phyloP scores from a whole-genome alignment of 805 yeast genomes.

The Tetrapisispora namnaoensis region DNA sequence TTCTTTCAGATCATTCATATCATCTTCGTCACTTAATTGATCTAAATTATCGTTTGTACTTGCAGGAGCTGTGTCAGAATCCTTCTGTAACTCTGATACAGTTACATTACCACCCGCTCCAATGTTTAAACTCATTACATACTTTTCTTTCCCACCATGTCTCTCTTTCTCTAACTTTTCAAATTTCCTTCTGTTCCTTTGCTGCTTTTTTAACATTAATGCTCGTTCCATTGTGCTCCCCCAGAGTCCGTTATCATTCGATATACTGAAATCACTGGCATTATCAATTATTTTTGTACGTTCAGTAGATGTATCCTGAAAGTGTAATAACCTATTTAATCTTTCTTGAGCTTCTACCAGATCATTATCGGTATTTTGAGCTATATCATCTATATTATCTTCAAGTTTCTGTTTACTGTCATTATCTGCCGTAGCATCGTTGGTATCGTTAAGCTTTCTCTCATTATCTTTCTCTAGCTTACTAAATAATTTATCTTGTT shows the following conservation, averaged over 20 bases:
- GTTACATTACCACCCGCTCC: slow-evolving; percentile 68
- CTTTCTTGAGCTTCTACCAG: slow-evolving; percentile 61
- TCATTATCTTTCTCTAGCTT: slow-evolving; percentile 43
- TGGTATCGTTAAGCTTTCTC: slow-evolving; percentile 23
- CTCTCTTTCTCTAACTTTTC: slow-evolving; percentile 50
- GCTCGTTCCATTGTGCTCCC: slow-evolving; percentile 79
- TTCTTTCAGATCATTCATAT: slow-evolving; percentile 23
- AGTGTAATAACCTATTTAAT: slow-evolving; percentile 62
- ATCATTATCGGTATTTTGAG: slow-evolving; percentile 34
- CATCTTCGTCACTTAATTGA: slow-evolving; percentile 32
- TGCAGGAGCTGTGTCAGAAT: slow-evolving; percentile 16
- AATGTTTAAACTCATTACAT: slow-evolving; percentile 68
- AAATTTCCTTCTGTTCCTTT: slow-evolving; percentile 54
- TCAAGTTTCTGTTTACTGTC: slow-evolving; percentile 30
- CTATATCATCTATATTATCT: slow-evolving; percentile 35
- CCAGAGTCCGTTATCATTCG: slow-evolving; percentile 61
- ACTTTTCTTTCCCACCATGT: slow-evolving; percentile 58
- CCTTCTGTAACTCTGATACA: slow-evolving; percentile 39
- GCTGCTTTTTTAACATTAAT: slow-evolving; percentile 76
- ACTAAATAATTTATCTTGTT: slow-evolving; percentile 57
- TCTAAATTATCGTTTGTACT: slow-evolving; percentile 25
- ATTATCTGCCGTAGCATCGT: slow-evolving; percentile 23
- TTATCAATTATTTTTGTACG: slow-evolving; percentile 88
- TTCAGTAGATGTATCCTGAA: slow-evolving; percentile 80
- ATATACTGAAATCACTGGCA: slow-evolving; percentile 64